Evolutionary conservation across 768 basidiomycete genomes (phyloP), one percentile per base, ranked within the genome.

Genomic region (Tulasnella sp.): DNA sequence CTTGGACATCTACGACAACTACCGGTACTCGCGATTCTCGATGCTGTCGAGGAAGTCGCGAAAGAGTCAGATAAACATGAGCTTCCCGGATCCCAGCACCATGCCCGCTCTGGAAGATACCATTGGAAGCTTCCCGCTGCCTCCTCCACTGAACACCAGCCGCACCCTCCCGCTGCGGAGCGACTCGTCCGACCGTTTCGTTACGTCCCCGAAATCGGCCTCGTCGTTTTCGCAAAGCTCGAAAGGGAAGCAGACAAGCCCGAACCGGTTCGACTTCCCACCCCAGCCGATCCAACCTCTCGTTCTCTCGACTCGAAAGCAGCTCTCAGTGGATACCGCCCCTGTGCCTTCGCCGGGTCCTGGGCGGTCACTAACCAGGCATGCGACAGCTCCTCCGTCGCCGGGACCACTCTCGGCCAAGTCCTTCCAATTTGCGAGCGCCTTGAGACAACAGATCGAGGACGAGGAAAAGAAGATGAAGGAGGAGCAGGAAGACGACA

Each of bases 11-110:
- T 74, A 73, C 44, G 73, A 74, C 71, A 44, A 74, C 35, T 74
- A 74, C 39, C 73, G 73, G 4, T 74, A 74, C 42, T 74, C 73
- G 3, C 73, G 73, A 19, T 72, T 62, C 36, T 74, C 73, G n/a
- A 47, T 72, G 37, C 1, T 42, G 32, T 74, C 73, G n/a, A 35
- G 65, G 29, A 72, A 64, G 34, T 72, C 73, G 40, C 32, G 64
- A 22, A 72, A 72, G 63, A 63, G 32, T 36, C 41, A 59, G 52
- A 12, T 59, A 8, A 52, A 52, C 19, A 71, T 44, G 47, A 62
- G 52, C 26, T 59, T 59, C 52, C 52, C 52, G n/a, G 47, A 37
- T 37, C 34, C 52, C 9, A 42, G 29, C 1, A 36, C 6, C 19
- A 62, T 71, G 69, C 69, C 69, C 17, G 32, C 42, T 19, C 1